Percentiles rank a stretch among this genome's conserved stretches.
Evolutionary conservation across 2,329 filamentous ascomycete species (phyloP).

Genomic region (Tothia fuscella): DNA sequence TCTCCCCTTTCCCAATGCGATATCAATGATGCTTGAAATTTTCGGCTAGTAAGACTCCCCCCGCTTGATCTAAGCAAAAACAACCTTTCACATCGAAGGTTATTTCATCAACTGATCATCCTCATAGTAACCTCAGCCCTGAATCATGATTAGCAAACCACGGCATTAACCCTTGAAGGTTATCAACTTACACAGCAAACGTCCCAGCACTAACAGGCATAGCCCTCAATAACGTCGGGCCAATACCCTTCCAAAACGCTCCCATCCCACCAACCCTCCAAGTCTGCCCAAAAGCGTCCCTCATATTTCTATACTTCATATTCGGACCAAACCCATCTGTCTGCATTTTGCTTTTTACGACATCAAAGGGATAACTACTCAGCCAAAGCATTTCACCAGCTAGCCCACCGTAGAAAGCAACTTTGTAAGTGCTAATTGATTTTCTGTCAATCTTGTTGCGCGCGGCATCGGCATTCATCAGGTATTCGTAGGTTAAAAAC

Average conservation of each 20-base stretch:
- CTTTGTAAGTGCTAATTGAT: conserved; percentile 70
- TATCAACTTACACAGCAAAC: conserved; percentile 58
- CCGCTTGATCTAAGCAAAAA: too few species aligned
- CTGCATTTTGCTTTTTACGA: conserved; percentile 99
- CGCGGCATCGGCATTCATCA: conserved; percentile 82
- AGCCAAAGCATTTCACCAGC: conserved; percentile 94
- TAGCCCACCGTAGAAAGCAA: conserved; percentile 83
- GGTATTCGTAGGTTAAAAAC: conserved; percentile 90
- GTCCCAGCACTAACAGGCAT: conserved; percentile 98
- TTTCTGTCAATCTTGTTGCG: conserved; percentile 65
- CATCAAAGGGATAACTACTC: conserved; percentile 86
- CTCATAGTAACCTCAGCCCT: conserved; percentile 27
- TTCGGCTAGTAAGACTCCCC: too few species aligned
- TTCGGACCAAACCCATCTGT: conserved; percentile 74
- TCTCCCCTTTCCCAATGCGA: too few species aligned
- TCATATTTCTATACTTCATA: conserved; percentile 69
- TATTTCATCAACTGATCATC: conserved; percentile 22
- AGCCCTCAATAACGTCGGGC: conserved; percentile 78
- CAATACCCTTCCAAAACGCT: conserved; percentile 93
- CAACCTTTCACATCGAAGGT: too few species aligned
- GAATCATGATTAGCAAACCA: conserved; percentile 1
- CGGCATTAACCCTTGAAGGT: too few species aligned
- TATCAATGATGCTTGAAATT: too few species aligned
- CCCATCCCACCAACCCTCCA: conserved; percentile 62
- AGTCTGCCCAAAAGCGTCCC: conserved; percentile 77